A percentile compares a stretch with the other conserved stretches of the same genome.
These are phyloP conservation scores for Colletotrichum euphorbiae DNA, from an alignment of 2,329 filamentous ascomycete species.

Conservation along the genomic window DNA sequence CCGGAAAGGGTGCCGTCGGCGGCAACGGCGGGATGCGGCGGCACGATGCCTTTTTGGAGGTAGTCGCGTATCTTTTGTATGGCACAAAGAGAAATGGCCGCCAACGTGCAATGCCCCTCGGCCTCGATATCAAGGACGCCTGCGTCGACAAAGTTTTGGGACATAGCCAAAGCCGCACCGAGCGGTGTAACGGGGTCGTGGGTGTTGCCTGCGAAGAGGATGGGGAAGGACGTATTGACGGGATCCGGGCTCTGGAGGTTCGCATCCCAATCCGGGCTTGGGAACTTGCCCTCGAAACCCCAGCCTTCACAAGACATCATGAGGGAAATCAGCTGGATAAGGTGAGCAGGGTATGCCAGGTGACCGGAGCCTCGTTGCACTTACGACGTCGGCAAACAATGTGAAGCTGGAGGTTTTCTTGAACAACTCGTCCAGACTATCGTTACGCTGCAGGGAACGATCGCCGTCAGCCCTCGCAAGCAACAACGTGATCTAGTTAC, in stretches of 20 bases:
- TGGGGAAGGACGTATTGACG: slow-evolving; percentile 59
- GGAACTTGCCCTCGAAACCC: slow-evolving; percentile 48
- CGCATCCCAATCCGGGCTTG: slow-evolving; percentile 45
- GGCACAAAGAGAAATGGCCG: slow-evolving; percentile 52
- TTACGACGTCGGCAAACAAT: slow-evolving; percentile 52
- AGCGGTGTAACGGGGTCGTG: slow-evolving; percentile 71
- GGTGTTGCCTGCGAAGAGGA: slow-evolving; percentile 68
- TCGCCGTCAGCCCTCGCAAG: neutral
- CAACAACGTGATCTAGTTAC: neutral
- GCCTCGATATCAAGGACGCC: slow-evolving; percentile 52
- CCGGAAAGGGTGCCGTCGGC: slow-evolving; percentile 41
- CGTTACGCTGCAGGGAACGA: slow-evolving; percentile 44
- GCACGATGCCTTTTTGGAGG: slow-evolving; percentile 50
- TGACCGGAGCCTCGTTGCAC: slow-evolving; percentile 13
- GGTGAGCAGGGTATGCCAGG: slow-evolving; percentile 24
- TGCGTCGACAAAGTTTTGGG: slow-evolving; percentile 50
- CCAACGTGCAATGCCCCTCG: slow-evolving; percentile 51
- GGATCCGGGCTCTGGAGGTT: slow-evolving; percentile 43
- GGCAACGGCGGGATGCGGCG: slow-evolving; percentile 42
- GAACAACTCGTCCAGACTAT: slow-evolving; percentile 47
- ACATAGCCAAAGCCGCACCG: slow-evolving; percentile 55
- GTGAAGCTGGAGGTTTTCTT: slow-evolving; percentile 47
- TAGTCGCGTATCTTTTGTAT: slow-evolving; percentile 50
- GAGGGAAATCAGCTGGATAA: slow-evolving; percentile 46
- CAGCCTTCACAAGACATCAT: slow-evolving; percentile 51